These are phyloP conservation scores for Cladosporium oxysporum DNA, from an alignment of 2,329 filamentous ascomycete species.

Conservation along the genomic window DNA sequence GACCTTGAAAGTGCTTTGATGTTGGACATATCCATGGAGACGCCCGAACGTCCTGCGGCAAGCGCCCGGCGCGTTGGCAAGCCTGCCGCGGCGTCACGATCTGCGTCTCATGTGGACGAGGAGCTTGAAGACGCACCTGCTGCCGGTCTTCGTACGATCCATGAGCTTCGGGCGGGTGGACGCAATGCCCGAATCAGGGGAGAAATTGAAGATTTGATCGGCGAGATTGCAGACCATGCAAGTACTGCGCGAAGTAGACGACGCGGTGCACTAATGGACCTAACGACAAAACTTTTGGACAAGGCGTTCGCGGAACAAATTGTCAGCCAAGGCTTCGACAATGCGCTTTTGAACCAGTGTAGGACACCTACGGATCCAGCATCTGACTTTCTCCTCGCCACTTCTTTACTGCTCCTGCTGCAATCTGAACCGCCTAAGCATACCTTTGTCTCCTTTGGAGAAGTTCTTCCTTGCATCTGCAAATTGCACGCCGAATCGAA, in stretches of 20 bases:
- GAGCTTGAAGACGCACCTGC: slow-evolving; percentile 47
- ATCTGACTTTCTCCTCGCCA: slow-evolving; percentile 63
- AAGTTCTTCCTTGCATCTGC: slow-evolving; percentile 47
- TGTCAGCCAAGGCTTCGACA: slow-evolving; percentile 70
- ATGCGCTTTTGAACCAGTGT: slow-evolving; percentile 65
- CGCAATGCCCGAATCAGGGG: slow-evolving; percentile 58
- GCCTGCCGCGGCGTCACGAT: slow-evolving; percentile 18
- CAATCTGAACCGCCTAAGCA: slow-evolving; percentile 62
- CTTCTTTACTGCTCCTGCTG: slow-evolving; percentile 64
- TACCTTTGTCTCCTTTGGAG: slow-evolving; percentile 55
- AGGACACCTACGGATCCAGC: slow-evolving; percentile 46
- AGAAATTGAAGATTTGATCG: slow-evolving; percentile 58
- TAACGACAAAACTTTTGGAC: slow-evolving; percentile 57
- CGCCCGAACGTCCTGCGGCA: slow-evolving; percentile 26
- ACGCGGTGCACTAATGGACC: slow-evolving; percentile 56
- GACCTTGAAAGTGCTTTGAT: slow-evolving; percentile 43
- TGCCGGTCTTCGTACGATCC: slow-evolving; percentile 56
- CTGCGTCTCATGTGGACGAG: slow-evolving; percentile 37
- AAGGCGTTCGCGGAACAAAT: slow-evolving; percentile 70
- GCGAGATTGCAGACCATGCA: slow-evolving; percentile 56
- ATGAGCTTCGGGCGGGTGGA: slow-evolving; percentile 62
- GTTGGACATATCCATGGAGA: slow-evolving; percentile 34
- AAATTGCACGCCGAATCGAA: slow-evolving; percentile 55
- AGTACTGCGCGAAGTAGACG: slow-evolving; percentile 48
- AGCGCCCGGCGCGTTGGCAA: slow-evolving; percentile 25